phyloP scores from a whole-genome alignment of 2,329 filamentous ascomycete species.

The Alternaria angustiovoidea region DNA sequence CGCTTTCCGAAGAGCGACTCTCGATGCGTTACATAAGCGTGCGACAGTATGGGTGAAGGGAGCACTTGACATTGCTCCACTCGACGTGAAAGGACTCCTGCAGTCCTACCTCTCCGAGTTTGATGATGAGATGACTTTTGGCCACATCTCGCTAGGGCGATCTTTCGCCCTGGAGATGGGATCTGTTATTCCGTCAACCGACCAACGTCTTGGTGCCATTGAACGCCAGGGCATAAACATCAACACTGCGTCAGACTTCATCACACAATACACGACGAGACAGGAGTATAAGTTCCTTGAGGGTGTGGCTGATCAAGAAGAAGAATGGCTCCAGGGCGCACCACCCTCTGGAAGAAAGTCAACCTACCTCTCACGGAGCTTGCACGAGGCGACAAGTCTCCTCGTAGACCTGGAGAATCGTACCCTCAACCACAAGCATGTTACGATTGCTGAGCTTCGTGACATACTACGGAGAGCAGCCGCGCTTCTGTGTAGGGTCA shows the following conservation, averaged over 20 bases:
- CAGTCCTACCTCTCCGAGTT: constrained; percentile 97
- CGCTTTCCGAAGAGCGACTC: constrained; percentile 77
- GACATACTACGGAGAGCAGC: constrained; percentile 86
- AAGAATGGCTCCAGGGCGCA: constrained; percentile 66
- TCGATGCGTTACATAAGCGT: constrained; percentile 78
- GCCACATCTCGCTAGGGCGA: constrained; percentile 88
- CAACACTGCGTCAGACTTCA: constrained; percentile 93
- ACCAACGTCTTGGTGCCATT: constrained; percentile 83
- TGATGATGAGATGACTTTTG: constrained; percentile 88
- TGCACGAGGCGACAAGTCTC: constrained; percentile 61
- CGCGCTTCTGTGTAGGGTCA: constrained; percentile 81
- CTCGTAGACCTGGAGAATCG: constrained; percentile 77
- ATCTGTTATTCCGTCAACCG: constrained; percentile 81
- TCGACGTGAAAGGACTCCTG: constrained; percentile 93
- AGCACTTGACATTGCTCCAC: constrained; percentile 83
- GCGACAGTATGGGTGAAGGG: constrained; percentile 82
- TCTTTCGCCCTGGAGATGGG: constrained; percentile 96
- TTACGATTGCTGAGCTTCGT: constrained; percentile 77
- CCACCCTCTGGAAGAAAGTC: constrained; percentile 22
- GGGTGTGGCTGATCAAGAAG: constrained; percentile 71
- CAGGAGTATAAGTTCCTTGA: constrained; percentile 95
- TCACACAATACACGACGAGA: constrained; percentile 95
- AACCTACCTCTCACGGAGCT: constrained; percentile 52
- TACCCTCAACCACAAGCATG: constrained; percentile 71
- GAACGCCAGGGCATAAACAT: constrained; percentile 77